phyloP scores from a whole-genome alignment of 1,284 basidiomycete species.

The Sanguinoderma infundibulare region DNA sequence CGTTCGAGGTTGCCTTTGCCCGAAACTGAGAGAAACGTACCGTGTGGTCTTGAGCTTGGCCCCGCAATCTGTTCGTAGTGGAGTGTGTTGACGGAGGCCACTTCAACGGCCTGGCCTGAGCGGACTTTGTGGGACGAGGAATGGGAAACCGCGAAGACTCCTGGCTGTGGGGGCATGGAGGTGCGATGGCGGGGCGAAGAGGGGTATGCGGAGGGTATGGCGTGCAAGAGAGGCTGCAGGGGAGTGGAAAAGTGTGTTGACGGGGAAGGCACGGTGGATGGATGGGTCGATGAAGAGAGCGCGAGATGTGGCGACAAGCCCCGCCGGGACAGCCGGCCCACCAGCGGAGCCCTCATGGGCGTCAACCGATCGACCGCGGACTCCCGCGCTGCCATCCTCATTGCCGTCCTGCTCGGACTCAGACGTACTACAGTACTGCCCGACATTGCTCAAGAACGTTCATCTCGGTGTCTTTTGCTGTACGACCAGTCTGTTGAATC shows the following conservation, averaged over 20 bases:
- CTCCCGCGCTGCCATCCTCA: not conserved
- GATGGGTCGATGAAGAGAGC: not conserved
- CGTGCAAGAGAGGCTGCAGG: not conserved
- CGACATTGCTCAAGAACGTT: too few relatives aligned
- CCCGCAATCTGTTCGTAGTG: conserved; percentile 42
- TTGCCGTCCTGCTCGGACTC: not conserved
- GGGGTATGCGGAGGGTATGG: not conserved
- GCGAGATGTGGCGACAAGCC: not conserved
- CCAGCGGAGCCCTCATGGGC: not conserved
- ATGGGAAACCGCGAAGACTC: conserved; percentile 54
- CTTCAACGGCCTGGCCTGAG: conserved; percentile 27
- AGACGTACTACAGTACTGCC: not conserved
- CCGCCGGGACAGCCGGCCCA: conserved; percentile 8
- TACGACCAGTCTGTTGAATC: too few relatives aligned
- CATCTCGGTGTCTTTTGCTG: too few relatives aligned
- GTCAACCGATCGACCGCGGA: conserved; percentile 5
- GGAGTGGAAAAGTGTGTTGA: not conserved
- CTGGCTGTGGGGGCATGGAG: conserved; percentile 55
- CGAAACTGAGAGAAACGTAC: conserved; percentile 29
- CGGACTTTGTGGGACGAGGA: conserved; percentile 46
- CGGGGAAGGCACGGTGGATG: not conserved
- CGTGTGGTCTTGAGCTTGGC: conserved; percentile 44
- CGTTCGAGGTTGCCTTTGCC: not conserved
- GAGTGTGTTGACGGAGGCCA: conserved; percentile 30
- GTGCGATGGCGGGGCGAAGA: not conserved